Percentiles rank a stretch among this genome's conserved stretches.
Evolutionary conservation across 2,329 filamentous ascomycete genomes (phyloP).

Genomic region (Aspergillus sp.): DNA sequence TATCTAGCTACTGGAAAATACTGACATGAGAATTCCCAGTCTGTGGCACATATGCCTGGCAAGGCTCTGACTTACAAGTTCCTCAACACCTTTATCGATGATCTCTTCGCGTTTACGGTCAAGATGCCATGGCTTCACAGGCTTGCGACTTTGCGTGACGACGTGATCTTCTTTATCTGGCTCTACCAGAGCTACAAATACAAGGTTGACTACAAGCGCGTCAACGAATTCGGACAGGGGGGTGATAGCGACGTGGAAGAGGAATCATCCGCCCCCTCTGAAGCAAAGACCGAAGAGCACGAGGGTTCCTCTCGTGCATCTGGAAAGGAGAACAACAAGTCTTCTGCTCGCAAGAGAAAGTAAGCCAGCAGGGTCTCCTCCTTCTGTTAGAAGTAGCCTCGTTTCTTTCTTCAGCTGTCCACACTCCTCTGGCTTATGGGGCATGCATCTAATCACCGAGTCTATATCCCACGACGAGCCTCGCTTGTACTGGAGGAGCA

Average conservation of each 20-base stretch:
- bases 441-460: too few relatives aligned
- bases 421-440: too few relatives aligned
- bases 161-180: slow-evolving; percentile 98
- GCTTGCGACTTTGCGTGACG: slow-evolving; percentile 86
- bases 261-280: slow-evolving; percentile 31
- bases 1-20: not conserved
- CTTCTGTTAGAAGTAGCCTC: too few relatives aligned
- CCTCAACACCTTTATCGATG: slow-evolving; percentile 97
- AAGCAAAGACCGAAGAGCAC: slow-evolving; percentile 6
- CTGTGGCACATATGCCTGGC: slow-evolving; percentile 91
- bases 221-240: slow-evolving; percentile 98
- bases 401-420: too few relatives aligned
- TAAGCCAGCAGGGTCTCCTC: slow-evolving; percentile 9
- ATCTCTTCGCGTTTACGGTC: slow-evolving; percentile 97
- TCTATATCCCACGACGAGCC: too few relatives aligned
- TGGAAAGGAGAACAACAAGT: slow-evolving; percentile 24
- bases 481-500: too few relatives aligned
- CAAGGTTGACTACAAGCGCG: slow-evolving; percentile 82
- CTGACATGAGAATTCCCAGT: slow-evolving; percentile 35
- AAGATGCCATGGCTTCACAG: slow-evolving; percentile 97
- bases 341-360: slow-evolving; percentile 35
- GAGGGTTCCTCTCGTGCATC: slow-evolving; percentile 25
- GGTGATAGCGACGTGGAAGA: slow-evolving; percentile 77
- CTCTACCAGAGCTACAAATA: slow-evolving; percentile 93
- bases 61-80: slow-evolving; percentile 99